Conservation (phyloP, 371 early-diverging fungal genomes). For the Choanephora cucurbitarum region DNA sequence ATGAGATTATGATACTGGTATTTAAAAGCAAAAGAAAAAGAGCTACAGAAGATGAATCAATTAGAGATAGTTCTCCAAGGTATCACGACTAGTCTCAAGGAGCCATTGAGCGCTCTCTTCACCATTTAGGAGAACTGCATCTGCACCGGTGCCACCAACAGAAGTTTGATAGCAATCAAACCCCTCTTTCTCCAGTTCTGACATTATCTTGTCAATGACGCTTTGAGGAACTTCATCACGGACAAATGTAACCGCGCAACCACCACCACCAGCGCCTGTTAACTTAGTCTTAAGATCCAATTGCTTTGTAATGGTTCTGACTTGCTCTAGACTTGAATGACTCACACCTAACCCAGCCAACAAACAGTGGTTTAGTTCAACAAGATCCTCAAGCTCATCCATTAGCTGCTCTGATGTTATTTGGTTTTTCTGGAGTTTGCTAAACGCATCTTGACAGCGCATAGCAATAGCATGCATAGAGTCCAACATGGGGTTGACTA, state of each 20-base stretch:
- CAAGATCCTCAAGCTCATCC: conserved; percentile 58
- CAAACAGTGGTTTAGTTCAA: conserved; percentile 83
- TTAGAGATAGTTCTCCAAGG: conserved; percentile 29
- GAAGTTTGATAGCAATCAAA: conserved; percentile 73
- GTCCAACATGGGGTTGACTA: conserved; percentile 76
- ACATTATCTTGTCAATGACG: conserved; percentile 42
- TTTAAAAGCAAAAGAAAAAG: no score
- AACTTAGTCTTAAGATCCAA: conserved; percentile 79
- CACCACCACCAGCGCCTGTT: conserved; percentile 98
- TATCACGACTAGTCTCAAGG: conserved; percentile 24
- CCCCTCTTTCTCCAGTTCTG: conserved; percentile 55
- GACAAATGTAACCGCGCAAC: conserved; percentile 87
- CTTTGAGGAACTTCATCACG: conserved; percentile 54
- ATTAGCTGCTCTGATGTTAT: conserved; percentile 18
- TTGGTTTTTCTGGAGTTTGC: conserved; percentile 13
- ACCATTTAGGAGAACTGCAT: conserved; percentile 28
- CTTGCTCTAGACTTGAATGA: conserved; percentile 79
- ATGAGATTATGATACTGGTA: no score
- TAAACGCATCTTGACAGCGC: conserved; percentile 52
- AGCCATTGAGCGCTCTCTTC: conserved; percentile 35
- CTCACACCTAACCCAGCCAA: conserved; percentile 79
- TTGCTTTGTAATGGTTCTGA: conserved; percentile 66
- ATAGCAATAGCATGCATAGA: conserved; percentile 71
- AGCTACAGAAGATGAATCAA: no score
- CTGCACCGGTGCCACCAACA: conserved; percentile 78